Base-by-base conservation (phyloP, 2,329 filamentous ascomycete genomes). In the Phoma sp. region DNA sequence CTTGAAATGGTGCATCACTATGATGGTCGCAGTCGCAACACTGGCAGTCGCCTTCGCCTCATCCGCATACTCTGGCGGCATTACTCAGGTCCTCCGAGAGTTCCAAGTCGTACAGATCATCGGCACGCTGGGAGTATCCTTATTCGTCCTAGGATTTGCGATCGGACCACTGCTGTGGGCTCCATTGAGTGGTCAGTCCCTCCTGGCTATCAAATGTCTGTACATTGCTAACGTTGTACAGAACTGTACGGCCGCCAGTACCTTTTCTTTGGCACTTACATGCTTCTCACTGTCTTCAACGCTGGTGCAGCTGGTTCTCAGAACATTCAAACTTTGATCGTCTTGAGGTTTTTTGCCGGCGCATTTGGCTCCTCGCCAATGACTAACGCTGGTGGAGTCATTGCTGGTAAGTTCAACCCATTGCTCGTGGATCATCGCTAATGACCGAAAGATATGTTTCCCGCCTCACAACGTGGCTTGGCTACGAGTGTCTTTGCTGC, bases 41-140 rank as follows among this genome's bases (percentile, higher is more conserved):
- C 80, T 92, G 38, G 87, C 77, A 25, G 87, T 91, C 27, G 80
- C 89, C 2, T 88, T 92, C 64, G 84, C 85, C 49, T 89, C 87
- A 17, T 88, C 86, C 1, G 88, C 88, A 29, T 90, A 85, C 71
- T 84, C 84, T 4, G 85, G 85, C 12, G 85, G 84, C 41, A 71
- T 86, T 13, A 52, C 62, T 8, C 76, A 85, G 43, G 79, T 91
- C 48, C 78, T 86, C 13, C 38, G 57, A 1, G 77, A 85, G 31
- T 89, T 90, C 60, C 52, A 75, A 12, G 78, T 85, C 25, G 75
- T 72, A 39, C 70, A 76, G 43, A 83, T 84, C 61, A 74, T 88
- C 7, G 82, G 81, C 35, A 86, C 84, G 22, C 78, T 89, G 2
- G 86, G 86, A 10, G 79, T 89, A 13, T 88, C 86, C 7, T 75